Base-by-base conservation (phyloP, 768 basidiomycete species). In the Naganishia vishniacii region DNA sequence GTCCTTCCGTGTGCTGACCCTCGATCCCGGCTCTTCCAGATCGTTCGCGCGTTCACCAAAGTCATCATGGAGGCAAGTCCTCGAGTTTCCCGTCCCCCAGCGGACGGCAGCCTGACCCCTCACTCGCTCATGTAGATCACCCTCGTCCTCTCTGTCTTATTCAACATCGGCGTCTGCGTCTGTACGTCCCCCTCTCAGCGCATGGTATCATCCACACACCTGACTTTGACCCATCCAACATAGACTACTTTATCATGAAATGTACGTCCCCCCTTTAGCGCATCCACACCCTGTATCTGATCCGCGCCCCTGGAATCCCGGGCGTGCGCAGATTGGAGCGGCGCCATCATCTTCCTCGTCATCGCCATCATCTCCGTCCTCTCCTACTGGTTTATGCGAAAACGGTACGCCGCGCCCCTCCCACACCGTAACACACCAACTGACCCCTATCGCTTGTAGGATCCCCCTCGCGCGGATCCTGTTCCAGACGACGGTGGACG, bases 341-440 rank as follows among this genome's bases (percentile, higher is more conserved):
- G 86, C 9, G 89, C 89, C 2, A 87, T 91, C 70, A 85, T 91
- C 64, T 89, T 89, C 80, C 87, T 88, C 12, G 76, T 91, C 62
- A 86, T 91, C 64, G 87, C 89, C 0, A 66, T 90, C 29, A 74
- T 91, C 60, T 89, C 88, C 1, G 74, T 90, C 8, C 72, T 91
- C 15, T 82, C 85, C 28, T 91, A 91, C 79, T 88, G 81, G 68
- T 66, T 73, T 41, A 77, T 78, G 76, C 65, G 77, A 28, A 73
- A 74, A 62, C 48, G 88, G 76, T 75, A 37, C 49, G 75, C n/a
- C n/a, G n/a, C 26, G 15, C 15, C 29, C 41, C 32, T 37, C 31
- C n/a, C n/a, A n/a, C n/a, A n/a, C n/a, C n/a, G n/a, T n/a, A n/a
- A n/a, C n/a, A n/a, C n/a, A n/a, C n/a, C n/a, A n/a, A 1, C 20